Conservation (phyloP, 164 flowering plant genomes). For the Hamamelis virginiana region DNA sequence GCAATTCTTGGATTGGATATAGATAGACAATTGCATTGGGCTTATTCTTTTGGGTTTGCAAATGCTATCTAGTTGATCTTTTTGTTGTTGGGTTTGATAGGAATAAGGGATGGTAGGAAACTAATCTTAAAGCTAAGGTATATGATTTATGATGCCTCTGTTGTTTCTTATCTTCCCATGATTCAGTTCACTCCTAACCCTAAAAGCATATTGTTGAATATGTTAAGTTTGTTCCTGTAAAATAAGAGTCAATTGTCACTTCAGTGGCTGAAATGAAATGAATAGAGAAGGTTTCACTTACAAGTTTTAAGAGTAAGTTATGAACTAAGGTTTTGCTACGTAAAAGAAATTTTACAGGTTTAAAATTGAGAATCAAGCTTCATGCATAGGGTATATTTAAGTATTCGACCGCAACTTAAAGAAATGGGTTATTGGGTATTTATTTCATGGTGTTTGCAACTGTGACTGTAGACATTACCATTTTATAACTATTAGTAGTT, state of each 20-base stretch:
- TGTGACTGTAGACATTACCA: background rate
- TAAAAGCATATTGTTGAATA: background rate
- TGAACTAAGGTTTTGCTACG: background rate
- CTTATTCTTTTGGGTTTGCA: background rate
- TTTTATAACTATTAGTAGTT: background rate
- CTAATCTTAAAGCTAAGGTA: background rate
- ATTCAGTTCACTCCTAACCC: background rate
- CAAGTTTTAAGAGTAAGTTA: background rate
- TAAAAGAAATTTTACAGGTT: too few species aligned
- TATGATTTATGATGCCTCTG: background rate
- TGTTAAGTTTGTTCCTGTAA: too few species aligned
- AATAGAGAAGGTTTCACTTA: background rate
- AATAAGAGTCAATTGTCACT: background rate
- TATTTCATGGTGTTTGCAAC: background rate
- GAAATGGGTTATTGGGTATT: background rate
- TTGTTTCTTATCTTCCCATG: background rate
- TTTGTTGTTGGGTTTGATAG: background rate
- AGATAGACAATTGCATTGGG: too few species aligned
- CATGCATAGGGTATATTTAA: background rate
- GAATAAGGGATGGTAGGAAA: background rate
- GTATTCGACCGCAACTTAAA: background rate
- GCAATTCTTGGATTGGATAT: background rate
- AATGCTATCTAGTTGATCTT: background rate
- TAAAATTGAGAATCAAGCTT: too few species aligned
- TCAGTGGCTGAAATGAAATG: background rate